Evolutionary conservation across 352 stramenopile genomes (phyloP).

Genomic region (Phytophthora chlamydospora): DNA sequence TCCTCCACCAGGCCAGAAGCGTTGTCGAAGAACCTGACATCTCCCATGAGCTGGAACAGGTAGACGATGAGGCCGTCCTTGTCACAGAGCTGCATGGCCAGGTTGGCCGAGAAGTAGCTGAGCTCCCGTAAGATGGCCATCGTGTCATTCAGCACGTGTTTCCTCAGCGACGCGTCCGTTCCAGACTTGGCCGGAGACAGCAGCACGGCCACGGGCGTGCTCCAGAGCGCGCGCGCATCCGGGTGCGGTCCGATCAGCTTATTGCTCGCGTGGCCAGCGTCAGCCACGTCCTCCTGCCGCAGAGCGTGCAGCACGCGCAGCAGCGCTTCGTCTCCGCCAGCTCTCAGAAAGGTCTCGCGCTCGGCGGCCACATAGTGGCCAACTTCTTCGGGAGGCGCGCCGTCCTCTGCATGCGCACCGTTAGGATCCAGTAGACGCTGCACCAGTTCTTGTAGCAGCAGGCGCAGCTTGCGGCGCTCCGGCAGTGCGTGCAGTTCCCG

Average conservation of each 20-base stretch:
- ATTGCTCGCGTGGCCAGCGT: no score
- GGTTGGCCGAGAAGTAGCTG: constrained; percentile 76
- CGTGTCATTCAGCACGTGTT: constrained; percentile 72
- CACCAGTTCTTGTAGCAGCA: constrained; percentile 74
- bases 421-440: constrained; percentile 74
- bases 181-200: constrained; percentile 45
- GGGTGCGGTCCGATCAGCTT: constrained; percentile 35
- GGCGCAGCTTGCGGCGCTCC: constrained; percentile 62
- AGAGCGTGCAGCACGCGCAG: constrained; percentile 75
- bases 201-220: constrained; percentile 43
- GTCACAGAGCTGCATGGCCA: constrained; percentile 75
- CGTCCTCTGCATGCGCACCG: constrained; percentile 46
- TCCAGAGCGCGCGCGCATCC: constrained; percentile 68
- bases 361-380: constrained; percentile 50
- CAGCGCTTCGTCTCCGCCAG: constrained; percentile 79
- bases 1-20: constrained; percentile 93
- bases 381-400: constrained; percentile 19
- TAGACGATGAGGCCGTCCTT: constrained; percentile 91
- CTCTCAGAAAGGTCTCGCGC: constrained; percentile 68
- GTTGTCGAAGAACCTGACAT: constrained; percentile 91
- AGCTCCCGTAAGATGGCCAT: constrained; percentile 84
- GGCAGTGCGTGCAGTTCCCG: constrained; percentile 75
- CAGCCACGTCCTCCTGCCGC: constrained; percentile 47
- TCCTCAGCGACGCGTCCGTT: constrained; percentile 52
- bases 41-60: constrained; percentile 93